Percentiles rank a stretch among this genome's conserved stretches.
Evolutionary conservation across 129 eudicot genomes (phyloP).

Genomic region (Tagetes patula): DNA sequence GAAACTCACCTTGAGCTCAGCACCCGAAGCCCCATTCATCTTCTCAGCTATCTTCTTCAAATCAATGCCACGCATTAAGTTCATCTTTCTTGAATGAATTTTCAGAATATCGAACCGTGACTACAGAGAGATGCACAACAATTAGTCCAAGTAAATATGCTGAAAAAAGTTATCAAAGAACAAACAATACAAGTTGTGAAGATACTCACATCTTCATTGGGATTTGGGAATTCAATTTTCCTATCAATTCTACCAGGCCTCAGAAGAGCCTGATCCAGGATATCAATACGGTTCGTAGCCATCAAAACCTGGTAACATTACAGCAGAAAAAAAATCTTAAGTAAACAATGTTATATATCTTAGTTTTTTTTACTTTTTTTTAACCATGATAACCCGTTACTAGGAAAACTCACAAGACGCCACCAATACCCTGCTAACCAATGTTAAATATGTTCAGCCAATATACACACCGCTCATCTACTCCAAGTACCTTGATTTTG

Average conservation of each 20-base stretch:
- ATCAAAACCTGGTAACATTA: slow-evolving; percentile 37
- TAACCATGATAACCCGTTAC: too few relatives aligned
- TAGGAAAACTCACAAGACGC: too few relatives aligned
- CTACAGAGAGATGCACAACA: slow-evolving; percentile 25
- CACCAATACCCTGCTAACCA: too few relatives aligned
- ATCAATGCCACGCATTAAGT: slow-evolving; percentile 47
- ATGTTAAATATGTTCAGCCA: background rate
- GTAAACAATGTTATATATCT: background rate
- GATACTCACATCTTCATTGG: slow-evolving; percentile 34
- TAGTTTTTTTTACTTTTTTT: background rate
- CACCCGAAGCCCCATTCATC: slow-evolving; percentile 49
- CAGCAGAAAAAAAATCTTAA: background rate
- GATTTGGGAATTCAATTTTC: slow-evolving; percentile 44
- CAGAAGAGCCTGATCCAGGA: slow-evolving; percentile 44
- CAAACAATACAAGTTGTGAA: background rate
- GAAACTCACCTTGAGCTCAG: slow-evolving; percentile 40
- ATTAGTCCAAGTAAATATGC: slow-evolving; percentile 2
- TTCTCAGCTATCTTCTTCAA: slow-evolving; percentile 48
- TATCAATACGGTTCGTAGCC: slow-evolving; percentile 45
- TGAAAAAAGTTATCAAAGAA: background rate
- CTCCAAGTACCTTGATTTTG: slow-evolving; percentile 37
- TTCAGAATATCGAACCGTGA: slow-evolving; percentile 38
- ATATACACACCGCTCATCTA: background rate
- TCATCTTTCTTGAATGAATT: slow-evolving; percentile 49
- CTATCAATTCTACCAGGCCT: slow-evolving; percentile 47